Percentiles rank a stretch among this genome's conserved stretches.
Conservation (phyloP, 441 rosid species). For the Rhodomyrtus psidioides region DNA sequence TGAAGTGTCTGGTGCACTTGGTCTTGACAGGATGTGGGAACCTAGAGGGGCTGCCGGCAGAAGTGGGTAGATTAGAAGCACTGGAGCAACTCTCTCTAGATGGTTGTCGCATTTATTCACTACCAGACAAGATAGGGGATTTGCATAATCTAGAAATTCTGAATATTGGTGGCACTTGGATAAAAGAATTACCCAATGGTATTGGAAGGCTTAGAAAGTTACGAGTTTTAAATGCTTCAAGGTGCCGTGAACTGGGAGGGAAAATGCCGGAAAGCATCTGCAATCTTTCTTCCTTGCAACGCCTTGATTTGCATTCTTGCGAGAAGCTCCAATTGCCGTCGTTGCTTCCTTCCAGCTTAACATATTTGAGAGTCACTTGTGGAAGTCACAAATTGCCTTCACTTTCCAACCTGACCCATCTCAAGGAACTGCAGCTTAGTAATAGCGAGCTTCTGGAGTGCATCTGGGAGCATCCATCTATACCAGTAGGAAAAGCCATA, state of each 20-base stretch:
- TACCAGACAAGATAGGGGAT: not conserved
- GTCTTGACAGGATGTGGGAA: not conserved
- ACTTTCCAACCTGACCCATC: not conserved
- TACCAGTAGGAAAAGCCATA: not conserved
- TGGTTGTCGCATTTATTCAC: not conserved
- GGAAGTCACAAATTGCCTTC: not conserved
- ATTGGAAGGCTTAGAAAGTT: not conserved
- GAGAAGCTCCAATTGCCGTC: not conserved
- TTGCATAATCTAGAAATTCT: not conserved
- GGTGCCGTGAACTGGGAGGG: too few species aligned
- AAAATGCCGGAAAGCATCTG: not conserved
- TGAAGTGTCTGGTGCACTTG: not conserved
- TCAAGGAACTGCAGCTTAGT: not conserved
- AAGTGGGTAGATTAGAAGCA: not conserved
- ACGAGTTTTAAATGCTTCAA: not conserved
- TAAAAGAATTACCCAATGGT: not conserved
- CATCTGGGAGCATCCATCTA: not conserved
- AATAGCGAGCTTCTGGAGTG: not conserved
- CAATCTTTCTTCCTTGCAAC: not conserved
- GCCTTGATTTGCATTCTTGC: not conserved
- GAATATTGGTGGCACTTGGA: not conserved
- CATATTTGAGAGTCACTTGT: not conserved
- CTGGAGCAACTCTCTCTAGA: not conserved
- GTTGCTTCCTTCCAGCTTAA: not conserved
- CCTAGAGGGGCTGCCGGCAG: not conserved